Evolutionary conservation across 495 filamentous ascomycete species (phyloP), one percentile per base, ranked within the genome.

Genomic region (Geopyxis carbonaria): DNA sequence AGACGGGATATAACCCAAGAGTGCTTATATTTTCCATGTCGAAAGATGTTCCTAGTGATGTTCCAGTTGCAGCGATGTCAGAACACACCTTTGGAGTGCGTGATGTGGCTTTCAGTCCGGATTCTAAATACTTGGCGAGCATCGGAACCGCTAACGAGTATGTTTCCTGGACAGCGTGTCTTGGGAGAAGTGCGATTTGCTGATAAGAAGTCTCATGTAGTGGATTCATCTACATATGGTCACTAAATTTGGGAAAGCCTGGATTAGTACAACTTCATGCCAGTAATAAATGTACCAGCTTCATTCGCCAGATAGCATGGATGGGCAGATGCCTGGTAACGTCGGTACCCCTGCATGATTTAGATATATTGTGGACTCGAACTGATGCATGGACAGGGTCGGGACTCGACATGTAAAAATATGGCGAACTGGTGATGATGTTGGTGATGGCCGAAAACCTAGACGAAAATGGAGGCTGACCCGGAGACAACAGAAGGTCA

Each of bases 391-490:
- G 22, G 19, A 29, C 31, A 85, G 76, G 21, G 68, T 82, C 19
- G 89, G 89, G 13, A 78, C 86, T 31, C 73, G 89, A 35, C 85
- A 94, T 63, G 73, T 93, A 49, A 97, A 95, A 57, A 70, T 91
- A 22, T 97, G 89, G 89, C 69, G 78, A 46, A 69, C 84, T 13
- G 80, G 87, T 22, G 76, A 81, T 7, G 54, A 48, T 46, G 62
- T 34, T 60, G 51, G 8, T 67, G 34, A 37, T 25, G 30, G 34
- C 36, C 53, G 50, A 47, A 53, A 53, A 42, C 45, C 45, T 14
- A 40, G 31, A 42, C 68, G 65, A 13, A 42, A 63, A 59, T 44
- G 35, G 50, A 16, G 68, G 68, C 21, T 57, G 55, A 13, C 46
- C 45, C 35, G 31, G 31, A 43, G 50, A 48, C 7, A 64, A 50